Evolutionary conservation across 2,329 filamentous ascomycete species (phyloP), one percentile per base, ranked within the genome.

Genomic region (Fusarium palustre): DNA sequence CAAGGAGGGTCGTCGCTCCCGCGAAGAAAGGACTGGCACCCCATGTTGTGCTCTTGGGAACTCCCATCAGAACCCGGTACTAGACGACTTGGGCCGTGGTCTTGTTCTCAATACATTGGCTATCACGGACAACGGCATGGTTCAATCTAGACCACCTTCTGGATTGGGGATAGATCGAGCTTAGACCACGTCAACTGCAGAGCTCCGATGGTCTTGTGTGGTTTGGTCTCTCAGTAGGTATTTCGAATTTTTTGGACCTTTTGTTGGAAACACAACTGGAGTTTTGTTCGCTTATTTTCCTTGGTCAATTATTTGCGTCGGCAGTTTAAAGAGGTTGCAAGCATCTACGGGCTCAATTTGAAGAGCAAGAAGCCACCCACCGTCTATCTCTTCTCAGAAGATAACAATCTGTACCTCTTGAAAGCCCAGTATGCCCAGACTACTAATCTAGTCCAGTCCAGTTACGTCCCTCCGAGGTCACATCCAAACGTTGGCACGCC

Each of bases 171-270:
- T 71, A 43, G 68, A 12, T 18, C 31, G 20, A 38, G 16, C 45
- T 49, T 41, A 36, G 58, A 22, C 66, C 66, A 55, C 55, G 66
- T 63, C 50, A n/a, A 43, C 46, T 55, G n/a, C 43, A 62, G 52
- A 66, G 58, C 36, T 69, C 54, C 41, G 31, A 59, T 55, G 46
- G 61, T 63, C 47, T 22, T 58, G 24, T 60, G 50, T 59, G 43
- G 24, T 25, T 25, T 59, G 65, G 65, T 36, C 64, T 58, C 42
- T 43, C 46, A 59, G 49, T 30, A 11, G 28, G 28, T 53, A 54
- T 64, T 30, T 36, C 24, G 30, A 34, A 59, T 42, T 70, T 63
- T 72, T 72, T 68, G 72, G 72, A 71, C 72, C 72, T 74, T 74
- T 74, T 71, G 66, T 74, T 55, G 47, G 20, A 52, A 45, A 24